Evolutionary conservation across 352 stramenopile species (phyloP).

Genomic region (Pythium pyrilobum): DNA sequence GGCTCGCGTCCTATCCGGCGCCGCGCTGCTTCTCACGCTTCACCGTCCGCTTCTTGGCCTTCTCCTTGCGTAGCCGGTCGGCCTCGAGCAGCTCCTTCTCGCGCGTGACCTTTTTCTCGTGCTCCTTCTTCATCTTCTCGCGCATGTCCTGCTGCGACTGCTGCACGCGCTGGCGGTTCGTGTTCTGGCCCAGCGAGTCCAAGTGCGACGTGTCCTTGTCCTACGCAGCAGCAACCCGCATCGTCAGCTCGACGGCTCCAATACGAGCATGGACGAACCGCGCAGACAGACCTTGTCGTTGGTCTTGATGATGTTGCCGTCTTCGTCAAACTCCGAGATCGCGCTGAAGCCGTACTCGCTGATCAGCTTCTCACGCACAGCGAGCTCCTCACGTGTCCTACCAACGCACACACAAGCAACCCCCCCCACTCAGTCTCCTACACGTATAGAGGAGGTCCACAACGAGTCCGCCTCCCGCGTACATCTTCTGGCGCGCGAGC

Average conservation of each 20-base stretch:
- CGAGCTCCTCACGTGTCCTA: conserved; percentile 63
- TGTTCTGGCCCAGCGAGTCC: conserved; percentile 37
- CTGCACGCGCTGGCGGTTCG: conserved; percentile 50
- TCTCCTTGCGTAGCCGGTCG: conserved; percentile 66
- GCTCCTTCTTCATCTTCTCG: conserved; percentile 70
- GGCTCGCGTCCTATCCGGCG: conserved; percentile 29
- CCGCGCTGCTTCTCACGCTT: conserved; percentile 73
- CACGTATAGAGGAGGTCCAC: background rate
- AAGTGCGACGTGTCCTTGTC: conserved; percentile 31
- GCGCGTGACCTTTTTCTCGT: conserved; percentile 61
- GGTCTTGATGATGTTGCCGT: conserved; percentile 76
- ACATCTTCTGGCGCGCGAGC: conserved; percentile 64
- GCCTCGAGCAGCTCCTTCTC: conserved; percentile 69
- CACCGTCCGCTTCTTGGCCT: conserved; percentile 64
- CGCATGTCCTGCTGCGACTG: conserved; percentile 42
- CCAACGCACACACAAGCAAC: background rate
- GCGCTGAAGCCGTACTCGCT: conserved; percentile 73
- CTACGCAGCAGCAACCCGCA: conserved; percentile 2
- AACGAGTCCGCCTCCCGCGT: background rate
- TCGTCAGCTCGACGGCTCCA: background rate
- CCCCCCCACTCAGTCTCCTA: background rate
- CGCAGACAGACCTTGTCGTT: conserved; percentile 42
- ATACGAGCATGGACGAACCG: background rate
- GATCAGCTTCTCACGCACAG: conserved; percentile 69
- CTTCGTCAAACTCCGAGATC: conserved; percentile 80